Evolutionary conservation across 805 yeast genomes (phyloP).

Genomic region (Teunomyces gatunensis): DNA sequence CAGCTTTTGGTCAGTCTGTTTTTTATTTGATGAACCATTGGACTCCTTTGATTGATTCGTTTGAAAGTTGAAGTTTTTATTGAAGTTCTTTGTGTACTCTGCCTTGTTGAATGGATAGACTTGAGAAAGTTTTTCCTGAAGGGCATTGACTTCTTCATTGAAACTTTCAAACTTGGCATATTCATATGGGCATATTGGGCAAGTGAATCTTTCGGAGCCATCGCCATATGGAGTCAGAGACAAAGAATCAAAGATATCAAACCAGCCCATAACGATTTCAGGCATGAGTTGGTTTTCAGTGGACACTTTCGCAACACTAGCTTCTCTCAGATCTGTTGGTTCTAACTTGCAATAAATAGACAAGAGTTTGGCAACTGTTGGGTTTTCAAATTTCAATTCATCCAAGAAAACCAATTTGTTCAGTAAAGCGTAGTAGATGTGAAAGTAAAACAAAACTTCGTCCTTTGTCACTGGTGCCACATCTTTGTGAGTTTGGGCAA

Average conservation of each 20-base stretch:
- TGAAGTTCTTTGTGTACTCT: background rate
- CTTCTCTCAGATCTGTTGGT: conserved; percentile 14
- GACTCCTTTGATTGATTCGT: conserved; percentile 5
- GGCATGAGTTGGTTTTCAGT: conserved; percentile 12
- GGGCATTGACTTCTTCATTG: conserved; percentile 10
- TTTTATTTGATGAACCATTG: conserved; percentile 3
- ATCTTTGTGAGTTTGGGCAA: conserved; percentile 18
- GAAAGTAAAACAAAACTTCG: conserved; percentile 26
- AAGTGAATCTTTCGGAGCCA: conserved; percentile 17
- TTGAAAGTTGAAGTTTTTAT: conserved; percentile 2
- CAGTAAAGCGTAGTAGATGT: conserved; percentile 28
- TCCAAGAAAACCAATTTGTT: conserved; percentile 24
- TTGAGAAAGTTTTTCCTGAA: conserved; percentile 6
- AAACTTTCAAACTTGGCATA: conserved; percentile 16
- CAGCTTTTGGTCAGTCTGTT: conserved; percentile 7
- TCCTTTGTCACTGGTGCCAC: conserved; percentile 19
- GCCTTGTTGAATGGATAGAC: background rate
- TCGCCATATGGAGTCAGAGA: conserved; percentile 24
- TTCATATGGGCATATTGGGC: conserved; percentile 29
- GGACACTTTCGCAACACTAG: conserved; percentile 8
- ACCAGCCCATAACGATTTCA: conserved; percentile 25
- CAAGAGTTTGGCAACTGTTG: conserved; percentile 21
- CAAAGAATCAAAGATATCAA: conserved; percentile 26
- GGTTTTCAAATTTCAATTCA: conserved; percentile 26
- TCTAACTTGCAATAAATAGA: conserved; percentile 11